Evolutionary conservation across 192 early-diverging fungal species (phyloP), one percentile per base, ranked within the genome.

Genomic region (Coemansia sp.): DNA sequence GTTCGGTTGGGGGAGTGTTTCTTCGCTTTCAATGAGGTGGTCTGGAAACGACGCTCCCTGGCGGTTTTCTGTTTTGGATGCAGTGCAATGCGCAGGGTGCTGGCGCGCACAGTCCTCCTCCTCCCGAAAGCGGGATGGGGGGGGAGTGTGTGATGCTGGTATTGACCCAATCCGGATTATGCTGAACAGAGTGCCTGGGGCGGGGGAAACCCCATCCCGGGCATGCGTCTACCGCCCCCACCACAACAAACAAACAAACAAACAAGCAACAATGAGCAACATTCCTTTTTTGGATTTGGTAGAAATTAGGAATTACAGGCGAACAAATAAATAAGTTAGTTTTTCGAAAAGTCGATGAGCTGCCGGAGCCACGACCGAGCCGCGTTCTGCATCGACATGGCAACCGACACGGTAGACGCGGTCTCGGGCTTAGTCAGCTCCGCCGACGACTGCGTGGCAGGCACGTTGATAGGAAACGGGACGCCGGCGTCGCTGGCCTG

Each of bases 11-110:
- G 16, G 18, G 46, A 4, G 18, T 7, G 46, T 2, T 16, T 49
- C 18, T 49, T n/a, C 20, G 12, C 46, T 7, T 20, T 20, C 20
- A 4, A 0, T 0, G 18, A 23, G 26, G 15, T 49, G 64, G 57
- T 45, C 48, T 77, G 69, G 69, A 71, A 71, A 41, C 39, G n/a
- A 20, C 55, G 69, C 75, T 77, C 75, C 65, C 75, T 77, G 75
- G 68, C 69, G 75, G 57, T 59, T 59, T 61, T 52, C 38, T 30
- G 33, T n/a, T 41, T 71, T 77, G 62, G 62, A 77, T 77, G 75
- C 68, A 77, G 75, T 77, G 75, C 75, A 68, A 71, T 77, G 75
- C 75, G 75, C 75, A 77, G 75, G 75, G 69, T 71, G 58, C 65
- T 48, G 35, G 74, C 33, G 62, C 23, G 62, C 39, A 41, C 7